These are phyloP conservation scores for Lachnellula subtilissima DNA, from an alignment of 2,329 filamentous ascomycete species.

Conservation along the genomic window DNA sequence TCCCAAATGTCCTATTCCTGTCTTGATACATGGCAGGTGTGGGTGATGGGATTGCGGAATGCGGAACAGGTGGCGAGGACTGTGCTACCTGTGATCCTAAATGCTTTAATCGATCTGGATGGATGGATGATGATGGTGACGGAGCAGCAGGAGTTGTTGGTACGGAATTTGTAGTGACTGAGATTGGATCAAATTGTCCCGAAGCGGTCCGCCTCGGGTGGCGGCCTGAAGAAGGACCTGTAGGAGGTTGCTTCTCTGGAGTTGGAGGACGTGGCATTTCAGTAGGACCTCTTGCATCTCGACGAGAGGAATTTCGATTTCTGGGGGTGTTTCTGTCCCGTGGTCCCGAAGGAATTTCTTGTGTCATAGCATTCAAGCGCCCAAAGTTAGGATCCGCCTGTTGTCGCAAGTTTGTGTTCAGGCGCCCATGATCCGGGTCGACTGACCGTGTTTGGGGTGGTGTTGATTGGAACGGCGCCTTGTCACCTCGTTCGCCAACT, in stretches of 20 bases:
- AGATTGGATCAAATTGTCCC: slow-evolving; percentile 23
- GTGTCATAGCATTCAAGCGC: slow-evolving; percentile 48
- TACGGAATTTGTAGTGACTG: slow-evolving; percentile 20
- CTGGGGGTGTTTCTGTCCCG: slow-evolving; percentile 43
- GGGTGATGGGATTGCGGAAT: slow-evolving; percentile 28
- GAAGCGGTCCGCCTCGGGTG: slow-evolving; percentile 24
- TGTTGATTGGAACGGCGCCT: slow-evolving; percentile 37
- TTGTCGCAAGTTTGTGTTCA: slow-evolving; percentile 30
- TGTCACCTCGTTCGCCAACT: slow-evolving; percentile 41
- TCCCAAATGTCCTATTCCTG: slow-evolving; percentile 24
- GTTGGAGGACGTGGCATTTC: slow-evolving; percentile 28
- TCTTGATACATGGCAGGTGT: slow-evolving; percentile 30
- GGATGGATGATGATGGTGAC: slow-evolving; percentile 35
- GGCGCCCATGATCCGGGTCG: slow-evolving; percentile 47
- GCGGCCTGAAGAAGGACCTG: slow-evolving; percentile 30
- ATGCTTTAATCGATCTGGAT: slow-evolving; percentile 48
- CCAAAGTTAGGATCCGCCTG: slow-evolving; percentile 60
- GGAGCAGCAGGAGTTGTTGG: slow-evolving; percentile 21
- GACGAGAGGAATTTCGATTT: slow-evolving; percentile 20
- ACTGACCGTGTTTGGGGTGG: slow-evolving; percentile 33
- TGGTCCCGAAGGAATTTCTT: slow-evolving; percentile 51
- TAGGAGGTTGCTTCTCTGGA: slow-evolving; percentile 32
- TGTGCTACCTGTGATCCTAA: slow-evolving; percentile 34
- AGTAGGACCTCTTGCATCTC: slow-evolving; percentile 15
- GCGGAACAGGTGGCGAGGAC: slow-evolving; percentile 32